Conservation (phyloP, 306 rosid species). For the Ceratonia siliqua region DNA sequence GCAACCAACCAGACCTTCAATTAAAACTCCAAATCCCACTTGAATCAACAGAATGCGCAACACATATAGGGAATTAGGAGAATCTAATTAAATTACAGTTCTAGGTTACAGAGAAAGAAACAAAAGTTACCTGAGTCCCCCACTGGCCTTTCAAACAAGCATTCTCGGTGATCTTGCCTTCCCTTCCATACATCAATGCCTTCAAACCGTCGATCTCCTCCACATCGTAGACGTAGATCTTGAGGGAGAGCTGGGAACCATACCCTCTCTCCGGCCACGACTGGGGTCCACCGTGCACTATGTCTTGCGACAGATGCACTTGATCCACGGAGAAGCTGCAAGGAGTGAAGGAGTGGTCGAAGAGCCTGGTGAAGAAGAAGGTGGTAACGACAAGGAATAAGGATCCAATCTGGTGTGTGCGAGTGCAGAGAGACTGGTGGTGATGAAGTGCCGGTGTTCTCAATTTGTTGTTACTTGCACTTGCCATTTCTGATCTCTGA, state of each 20-base stretch:
- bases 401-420: constrained; percentile 84
- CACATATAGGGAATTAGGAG: neutral
- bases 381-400: constrained; percentile 58
- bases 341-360: constrained; percentile 52
- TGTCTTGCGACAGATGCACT: constrained; percentile 32
- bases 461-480: constrained; percentile 58
- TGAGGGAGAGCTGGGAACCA: constrained; percentile 63
- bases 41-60: neutral
- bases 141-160: constrained; percentile 91
- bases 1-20: neutral
- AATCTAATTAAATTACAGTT: neutral
- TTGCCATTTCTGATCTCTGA: constrained; percentile 43
- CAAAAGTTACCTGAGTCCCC: constrained; percentile 84
- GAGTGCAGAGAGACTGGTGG: constrained; percentile 59
- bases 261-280: constrained; percentile 66
- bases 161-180: constrained; percentile 58
- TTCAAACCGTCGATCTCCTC: constrained; percentile 72
- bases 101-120: too few species aligned
- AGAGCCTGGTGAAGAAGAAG: constrained; percentile 68
- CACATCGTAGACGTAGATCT: constrained; percentile 79
- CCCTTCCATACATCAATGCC: constrained; percentile 65
- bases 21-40: neutral
- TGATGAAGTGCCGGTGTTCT: constrained; percentile 45
- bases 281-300: constrained; percentile 39
- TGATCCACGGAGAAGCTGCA: constrained; percentile 35